These are phyloP conservation scores for Xylaria sp. DNA, from an alignment of 2,329 filamentous ascomycete species.

Conservation along the genomic window DNA sequence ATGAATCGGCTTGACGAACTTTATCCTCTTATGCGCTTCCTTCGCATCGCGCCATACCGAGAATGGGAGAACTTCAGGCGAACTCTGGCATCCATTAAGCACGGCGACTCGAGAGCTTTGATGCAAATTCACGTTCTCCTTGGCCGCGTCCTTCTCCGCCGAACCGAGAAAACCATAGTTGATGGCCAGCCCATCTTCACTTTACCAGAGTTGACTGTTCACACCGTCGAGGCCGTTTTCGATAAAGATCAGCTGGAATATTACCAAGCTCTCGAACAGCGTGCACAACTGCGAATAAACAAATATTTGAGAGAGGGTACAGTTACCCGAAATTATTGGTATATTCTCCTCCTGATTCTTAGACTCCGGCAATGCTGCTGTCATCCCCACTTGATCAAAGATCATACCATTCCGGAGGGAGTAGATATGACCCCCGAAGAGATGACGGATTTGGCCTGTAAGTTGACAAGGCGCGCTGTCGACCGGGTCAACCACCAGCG, in stretches of 20 bases:
- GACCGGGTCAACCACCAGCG: constrained; percentile 35
- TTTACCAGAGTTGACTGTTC: constrained; percentile 72
- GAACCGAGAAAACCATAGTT: constrained; percentile 82
- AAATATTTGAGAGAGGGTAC: constrained; percentile 41
- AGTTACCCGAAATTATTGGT: constrained; percentile 78
- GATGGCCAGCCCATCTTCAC: constrained; percentile 81
- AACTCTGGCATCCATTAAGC: constrained; percentile 58
- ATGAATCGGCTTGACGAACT: constrained; percentile 88
- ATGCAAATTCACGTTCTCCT: constrained; percentile 77
- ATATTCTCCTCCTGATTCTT: constrained; percentile 81
- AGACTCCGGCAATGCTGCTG: constrained; percentile 85
- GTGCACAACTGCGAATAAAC: constrained; percentile 44
- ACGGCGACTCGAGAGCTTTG: constrained; percentile 68
- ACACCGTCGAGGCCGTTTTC: constrained; percentile 71
- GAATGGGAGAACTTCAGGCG: constrained; percentile 70
- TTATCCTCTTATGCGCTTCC: constrained; percentile 80
- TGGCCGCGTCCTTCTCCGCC: constrained; percentile 82
- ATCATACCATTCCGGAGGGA: constrained; percentile 47
- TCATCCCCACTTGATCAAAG: constrained; percentile 76
- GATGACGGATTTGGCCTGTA: constrained; percentile 44
- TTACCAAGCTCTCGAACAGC: constrained; percentile 66
- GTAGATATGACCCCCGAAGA: constrained; percentile 41
- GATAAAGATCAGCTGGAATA: constrained; percentile 71
- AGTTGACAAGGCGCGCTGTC: constrained; percentile 36
- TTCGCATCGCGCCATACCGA: constrained; percentile 80